Conservation (phyloP, 495 filamentous ascomycete genomes). For the Trichoderma asperelloides region DNA sequence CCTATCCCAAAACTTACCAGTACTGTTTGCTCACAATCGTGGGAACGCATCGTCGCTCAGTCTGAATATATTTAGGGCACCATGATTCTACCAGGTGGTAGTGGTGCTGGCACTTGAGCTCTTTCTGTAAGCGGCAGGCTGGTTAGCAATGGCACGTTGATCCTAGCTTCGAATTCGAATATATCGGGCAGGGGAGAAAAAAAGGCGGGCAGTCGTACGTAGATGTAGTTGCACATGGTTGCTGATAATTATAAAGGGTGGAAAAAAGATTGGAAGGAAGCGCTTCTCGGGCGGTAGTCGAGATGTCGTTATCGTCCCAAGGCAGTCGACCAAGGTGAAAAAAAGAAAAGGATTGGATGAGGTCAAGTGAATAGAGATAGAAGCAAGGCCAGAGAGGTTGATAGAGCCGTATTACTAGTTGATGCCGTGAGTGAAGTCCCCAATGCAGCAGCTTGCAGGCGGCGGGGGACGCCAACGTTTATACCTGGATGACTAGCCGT, state of each 20-base stretch:
- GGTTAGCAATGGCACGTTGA: not conserved
- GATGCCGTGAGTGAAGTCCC: not conserved
- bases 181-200: not conserved
- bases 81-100: constrained; percentile 10
- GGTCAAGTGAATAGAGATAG: not conserved
- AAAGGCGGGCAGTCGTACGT: constrained; percentile 4
- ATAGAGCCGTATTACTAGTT: not conserved
- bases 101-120: constrained; percentile 11
- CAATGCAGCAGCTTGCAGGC: constrained; percentile 8
- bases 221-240: constrained; percentile 12
- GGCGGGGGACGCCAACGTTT: constrained; percentile 7
- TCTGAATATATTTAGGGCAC: constrained; percentile 11
- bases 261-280: too few species aligned
- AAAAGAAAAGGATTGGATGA: not conserved
- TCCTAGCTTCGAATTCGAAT: not conserved
- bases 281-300: too few species aligned
- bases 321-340: not conserved
- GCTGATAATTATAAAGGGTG: not conserved
- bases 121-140: constrained; percentile 1
- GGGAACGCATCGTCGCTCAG: constrained; percentile 7
- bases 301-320: too few species aligned
- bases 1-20: not conserved
- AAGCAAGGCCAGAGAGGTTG: not conserved
- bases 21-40: constrained; percentile 11
- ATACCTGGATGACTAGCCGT: constrained; percentile 1